A percentile compares a stretch with the other conserved stretches of the same genome.
Conservation (phyloP, 768 basidiomycete species). For the Suillus weaverae region DNA sequence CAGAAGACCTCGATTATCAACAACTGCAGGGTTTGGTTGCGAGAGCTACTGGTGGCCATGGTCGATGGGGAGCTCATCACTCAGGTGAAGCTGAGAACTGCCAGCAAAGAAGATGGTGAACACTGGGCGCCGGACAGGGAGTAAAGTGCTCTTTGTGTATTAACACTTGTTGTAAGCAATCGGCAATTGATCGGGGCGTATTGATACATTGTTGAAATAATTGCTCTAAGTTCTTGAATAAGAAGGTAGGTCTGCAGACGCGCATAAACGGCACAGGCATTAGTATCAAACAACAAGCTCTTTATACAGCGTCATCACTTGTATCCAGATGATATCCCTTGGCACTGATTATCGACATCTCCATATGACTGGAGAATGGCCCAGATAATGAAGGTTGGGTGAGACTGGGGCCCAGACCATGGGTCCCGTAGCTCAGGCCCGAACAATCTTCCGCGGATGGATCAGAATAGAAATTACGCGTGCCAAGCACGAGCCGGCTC, state of each 20-base stretch:
- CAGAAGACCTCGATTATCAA: constrained; percentile 15
- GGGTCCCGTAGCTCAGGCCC: background rate
- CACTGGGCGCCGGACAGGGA: background rate
- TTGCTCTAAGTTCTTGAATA: background rate
- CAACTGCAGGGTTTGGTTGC: constrained; percentile 17
- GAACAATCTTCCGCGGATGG: background rate
- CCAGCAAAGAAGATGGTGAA: background rate
- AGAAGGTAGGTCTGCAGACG: background rate
- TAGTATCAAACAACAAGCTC: background rate
- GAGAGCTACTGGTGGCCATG: constrained; percentile 18
- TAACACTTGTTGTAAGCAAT: background rate
- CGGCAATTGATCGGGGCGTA: background rate
- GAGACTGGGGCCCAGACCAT: background rate
- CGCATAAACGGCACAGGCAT: background rate
- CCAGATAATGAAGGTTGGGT: background rate
- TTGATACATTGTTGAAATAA: background rate
- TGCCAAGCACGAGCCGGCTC: constrained; percentile 8
- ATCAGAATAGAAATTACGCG: constrained; percentile 11
- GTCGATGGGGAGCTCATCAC: constrained; percentile 15
- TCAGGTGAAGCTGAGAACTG: constrained; percentile 2
- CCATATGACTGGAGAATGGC: background rate
- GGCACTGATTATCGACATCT: background rate
- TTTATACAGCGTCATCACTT: background rate
- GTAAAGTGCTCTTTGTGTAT: background rate
- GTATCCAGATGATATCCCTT: background rate